phyloP scores from a whole-genome alignment of 2,329 filamentous ascomycete species.

The Paecilomyces fulvus region DNA sequence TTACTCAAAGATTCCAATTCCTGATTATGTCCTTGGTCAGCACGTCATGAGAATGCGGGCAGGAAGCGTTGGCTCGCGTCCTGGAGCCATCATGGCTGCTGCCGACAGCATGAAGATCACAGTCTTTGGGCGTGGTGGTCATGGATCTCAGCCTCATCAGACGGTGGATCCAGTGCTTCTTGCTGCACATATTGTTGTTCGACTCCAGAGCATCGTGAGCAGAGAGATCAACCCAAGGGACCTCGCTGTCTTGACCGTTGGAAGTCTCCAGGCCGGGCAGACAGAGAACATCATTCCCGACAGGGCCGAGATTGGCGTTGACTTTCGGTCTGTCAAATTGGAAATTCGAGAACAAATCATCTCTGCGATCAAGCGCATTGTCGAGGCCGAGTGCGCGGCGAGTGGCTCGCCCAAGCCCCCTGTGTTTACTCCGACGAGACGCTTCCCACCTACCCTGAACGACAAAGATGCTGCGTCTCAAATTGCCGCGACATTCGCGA shows the following conservation, averaged over 20 bases:
- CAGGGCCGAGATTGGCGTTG: slow-evolving; percentile 46
- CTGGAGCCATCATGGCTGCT: slow-evolving; percentile 36
- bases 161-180: slow-evolving; percentile 52
- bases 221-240: slow-evolving; percentile 47
- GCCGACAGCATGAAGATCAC: slow-evolving; percentile 43
- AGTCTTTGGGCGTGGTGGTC: slow-evolving; percentile 51
- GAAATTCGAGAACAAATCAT: slow-evolving; percentile 42
- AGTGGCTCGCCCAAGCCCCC: slow-evolving; percentile 42
- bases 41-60: slow-evolving; percentile 45
- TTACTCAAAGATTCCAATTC: slow-evolving; percentile 43
- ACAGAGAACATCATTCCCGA: slow-evolving; percentile 54
- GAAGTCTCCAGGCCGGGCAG: slow-evolving; percentile 50
- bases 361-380: slow-evolving; percentile 43
- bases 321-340: slow-evolving; percentile 43
- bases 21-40: slow-evolving; percentile 49
- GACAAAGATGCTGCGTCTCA: slow-evolving; percentile 36
- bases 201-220: slow-evolving; percentile 52
- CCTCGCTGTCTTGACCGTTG: slow-evolving; percentile 51
- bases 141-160: slow-evolving; percentile 49
- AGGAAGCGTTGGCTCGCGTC: slow-evolving; percentile 30
- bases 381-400: slow-evolving; percentile 48
- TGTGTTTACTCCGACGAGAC: slow-evolving; percentile 37
- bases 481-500: slow-evolving; percentile 38
- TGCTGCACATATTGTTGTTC: slow-evolving; percentile 47
- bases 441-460: slow-evolving; percentile 49